A percentile compares a stretch with the other conserved stretches of the same genome.
Evolutionary conservation across 73 alveolate species (phyloP).

Genomic region (Symbiodinium pilosum): DNA sequence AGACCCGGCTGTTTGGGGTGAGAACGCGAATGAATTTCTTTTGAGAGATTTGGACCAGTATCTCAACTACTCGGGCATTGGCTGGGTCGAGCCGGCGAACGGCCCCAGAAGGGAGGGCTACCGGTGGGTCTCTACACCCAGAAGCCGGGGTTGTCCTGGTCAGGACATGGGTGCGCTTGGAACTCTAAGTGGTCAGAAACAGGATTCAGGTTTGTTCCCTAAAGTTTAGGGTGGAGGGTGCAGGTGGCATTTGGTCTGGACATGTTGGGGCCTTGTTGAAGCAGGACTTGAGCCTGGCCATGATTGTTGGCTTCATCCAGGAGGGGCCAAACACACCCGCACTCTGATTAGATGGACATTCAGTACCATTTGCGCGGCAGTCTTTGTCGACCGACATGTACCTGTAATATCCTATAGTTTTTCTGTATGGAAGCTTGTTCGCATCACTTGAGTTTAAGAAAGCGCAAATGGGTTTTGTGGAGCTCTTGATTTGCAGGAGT

Average conservation of each 20-base stretch:
- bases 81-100: slow-evolving; percentile 1
- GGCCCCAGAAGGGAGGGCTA: neutral
- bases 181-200: no score
- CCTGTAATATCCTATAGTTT: neutral
- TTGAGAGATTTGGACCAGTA: neutral
- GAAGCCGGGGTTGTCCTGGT: neutral
- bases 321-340: no score
- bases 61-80: neutral
- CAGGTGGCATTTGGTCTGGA: no score
- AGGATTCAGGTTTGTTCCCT: no score
- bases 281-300: neutral
- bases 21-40: neutral
- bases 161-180: neutral
- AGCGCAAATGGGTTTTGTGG: no score
- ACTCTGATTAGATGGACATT: no score
- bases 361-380: no score
- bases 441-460: no score
- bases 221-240: no score
- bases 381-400: no score
- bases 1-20: neutral
- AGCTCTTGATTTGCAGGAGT: neutral
- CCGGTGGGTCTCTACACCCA: neutral
- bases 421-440: no score
- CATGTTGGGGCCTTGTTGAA: no score
- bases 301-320: neutral